Conservation (phyloP, 768 basidiomycete species). For the Gymnopilus dilepis region DNA sequence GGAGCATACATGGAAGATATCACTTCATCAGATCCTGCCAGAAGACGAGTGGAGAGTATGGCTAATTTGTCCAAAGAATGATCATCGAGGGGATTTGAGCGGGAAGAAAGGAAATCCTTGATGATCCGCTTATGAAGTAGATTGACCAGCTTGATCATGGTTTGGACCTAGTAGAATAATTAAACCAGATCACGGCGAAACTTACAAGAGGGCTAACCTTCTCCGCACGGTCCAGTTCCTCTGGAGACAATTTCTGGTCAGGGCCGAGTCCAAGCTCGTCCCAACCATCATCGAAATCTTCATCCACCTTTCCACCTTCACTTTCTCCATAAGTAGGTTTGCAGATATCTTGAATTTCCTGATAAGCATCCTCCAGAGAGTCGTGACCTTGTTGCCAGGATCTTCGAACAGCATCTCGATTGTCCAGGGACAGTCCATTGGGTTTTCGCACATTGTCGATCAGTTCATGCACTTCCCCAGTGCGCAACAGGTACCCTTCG, state of each 20-base stretch:
- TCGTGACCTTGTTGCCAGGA: slow-evolving; percentile 56
- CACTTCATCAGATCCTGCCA: slow-evolving; percentile 67
- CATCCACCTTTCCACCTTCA: slow-evolving; percentile 39
- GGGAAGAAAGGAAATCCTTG: slow-evolving; percentile 50
- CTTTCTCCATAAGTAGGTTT: slow-evolving; percentile 38
- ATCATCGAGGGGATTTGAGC: slow-evolving; percentile 23
- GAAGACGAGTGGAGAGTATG: slow-evolving; percentile 52
- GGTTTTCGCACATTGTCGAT: slow-evolving; percentile 54
- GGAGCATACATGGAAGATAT: slow-evolving; percentile 70
- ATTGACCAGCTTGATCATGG: slow-evolving; percentile 60
- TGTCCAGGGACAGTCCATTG: slow-evolving; percentile 58
- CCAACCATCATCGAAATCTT: slow-evolving; percentile 62
- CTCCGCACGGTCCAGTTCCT: slow-evolving; percentile 62
- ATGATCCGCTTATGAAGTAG: slow-evolving; percentile 68
- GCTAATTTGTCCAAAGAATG: slow-evolving; percentile 56
- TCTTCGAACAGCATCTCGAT: slow-evolving; percentile 60
- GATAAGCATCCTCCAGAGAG: slow-evolving; percentile 63
- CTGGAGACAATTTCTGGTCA: slow-evolving; percentile 45
- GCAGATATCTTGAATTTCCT: slow-evolving; percentile 63
- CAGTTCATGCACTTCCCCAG: slow-evolving; percentile 65
- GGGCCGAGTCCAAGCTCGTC: slow-evolving; percentile 64
- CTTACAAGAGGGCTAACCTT: slow-evolving; percentile 46
- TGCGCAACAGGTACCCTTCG: slow-evolving; percentile 60
- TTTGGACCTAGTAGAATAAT: slow-evolving; percentile 51
- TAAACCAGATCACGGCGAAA: slow-evolving; percentile 7